Percentiles rank a stretch among this genome's conserved stretches.
Evolutionary conservation across 1,284 basidiomycete genomes (phyloP).

Genomic region (Macrocystidia cucumis): DNA sequence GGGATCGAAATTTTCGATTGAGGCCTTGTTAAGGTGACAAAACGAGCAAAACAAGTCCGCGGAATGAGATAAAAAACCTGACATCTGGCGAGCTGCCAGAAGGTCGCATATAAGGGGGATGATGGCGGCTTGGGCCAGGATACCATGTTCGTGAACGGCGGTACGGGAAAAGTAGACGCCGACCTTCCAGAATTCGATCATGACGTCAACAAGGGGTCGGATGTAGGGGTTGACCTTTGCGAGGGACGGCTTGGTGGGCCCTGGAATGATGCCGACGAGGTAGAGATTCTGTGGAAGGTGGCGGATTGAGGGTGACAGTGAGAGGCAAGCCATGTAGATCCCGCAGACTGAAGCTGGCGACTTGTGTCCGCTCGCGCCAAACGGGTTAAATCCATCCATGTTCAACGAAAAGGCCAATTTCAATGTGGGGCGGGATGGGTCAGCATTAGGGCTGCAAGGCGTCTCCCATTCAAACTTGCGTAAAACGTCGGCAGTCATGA

Average conservation of each 20-base stretch:
- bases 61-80: background rate
- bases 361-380: slow-evolving; percentile 10
- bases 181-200: slow-evolving; percentile 16
- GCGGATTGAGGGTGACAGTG: slow-evolving; percentile 17
- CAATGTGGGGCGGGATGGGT: background rate
- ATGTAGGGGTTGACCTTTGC: slow-evolving; percentile 20
- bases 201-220: slow-evolving; percentile 16
- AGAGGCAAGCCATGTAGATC: slow-evolving; percentile 16
- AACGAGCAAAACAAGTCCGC: slow-evolving; percentile 19
- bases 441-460: background rate
- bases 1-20: slow-evolving; percentile 12
- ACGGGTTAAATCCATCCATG: slow-evolving; percentile 8
- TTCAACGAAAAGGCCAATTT: background rate
- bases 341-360: slow-evolving; percentile 10
- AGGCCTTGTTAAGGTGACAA: slow-evolving; percentile 13
- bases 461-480: background rate
- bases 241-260: slow-evolving; percentile 14
- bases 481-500: background rate
- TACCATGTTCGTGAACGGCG: slow-evolving; percentile 6
- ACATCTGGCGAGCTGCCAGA: slow-evolving; percentile 22
- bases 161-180: slow-evolving; percentile 19
- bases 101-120: slow-evolving; percentile 24
- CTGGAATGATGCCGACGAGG: slow-evolving; percentile 19
- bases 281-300: slow-evolving; percentile 23
- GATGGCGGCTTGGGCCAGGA: slow-evolving; percentile 11